Percentiles rank a stretch among this genome's conserved stretches.
Conservation (phyloP, 2,329 filamentous ascomycete genomes). For the Curvularia eragrostidis region DNA sequence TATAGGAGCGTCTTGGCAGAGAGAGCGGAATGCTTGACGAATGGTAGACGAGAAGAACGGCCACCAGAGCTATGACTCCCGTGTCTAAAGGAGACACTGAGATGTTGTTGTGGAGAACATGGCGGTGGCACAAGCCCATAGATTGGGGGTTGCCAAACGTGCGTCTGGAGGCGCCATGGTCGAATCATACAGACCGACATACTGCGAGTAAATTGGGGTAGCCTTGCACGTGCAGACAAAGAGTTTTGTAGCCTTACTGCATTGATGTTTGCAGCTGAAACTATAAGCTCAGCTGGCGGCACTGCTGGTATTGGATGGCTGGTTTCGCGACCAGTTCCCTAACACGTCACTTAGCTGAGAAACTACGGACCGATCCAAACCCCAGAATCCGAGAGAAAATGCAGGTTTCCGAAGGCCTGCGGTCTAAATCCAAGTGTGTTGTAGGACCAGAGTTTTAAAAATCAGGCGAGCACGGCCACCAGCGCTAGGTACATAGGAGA, state of each 20-base stretch:
- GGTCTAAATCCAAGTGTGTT: conserved; percentile 10
- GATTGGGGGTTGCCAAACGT: conserved; percentile 15
- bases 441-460: conserved; percentile 16
- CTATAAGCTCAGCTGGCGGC: conserved; percentile 31
- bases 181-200: conserved; percentile 18
- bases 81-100: conserved; percentile 12
- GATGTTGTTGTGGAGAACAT: conserved; percentile 21
- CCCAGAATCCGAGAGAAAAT: background rate
- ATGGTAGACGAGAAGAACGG: conserved; percentile 16
- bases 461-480: conserved; percentile 38
- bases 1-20: conserved; percentile 15
- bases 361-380: background rate
- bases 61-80: conserved; percentile 21
- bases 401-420: conserved; percentile 7
- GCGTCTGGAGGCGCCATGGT: conserved; percentile 15
- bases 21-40: conserved; percentile 22
- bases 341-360: conserved; percentile 1
- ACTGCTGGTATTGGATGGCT: conserved; percentile 18
- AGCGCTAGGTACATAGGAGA: conserved; percentile 36
- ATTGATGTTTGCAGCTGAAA: conserved; percentile 30
- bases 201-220: conserved; percentile 21
- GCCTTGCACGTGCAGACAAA: conserved; percentile 31
- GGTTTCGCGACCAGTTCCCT: conserved; percentile 9
- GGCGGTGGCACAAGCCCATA: conserved; percentile 37
- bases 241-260: conserved; percentile 23